phyloP scores from a whole-genome alignment of 768 basidiomycete species.

The Amanita jacksonii region DNA sequence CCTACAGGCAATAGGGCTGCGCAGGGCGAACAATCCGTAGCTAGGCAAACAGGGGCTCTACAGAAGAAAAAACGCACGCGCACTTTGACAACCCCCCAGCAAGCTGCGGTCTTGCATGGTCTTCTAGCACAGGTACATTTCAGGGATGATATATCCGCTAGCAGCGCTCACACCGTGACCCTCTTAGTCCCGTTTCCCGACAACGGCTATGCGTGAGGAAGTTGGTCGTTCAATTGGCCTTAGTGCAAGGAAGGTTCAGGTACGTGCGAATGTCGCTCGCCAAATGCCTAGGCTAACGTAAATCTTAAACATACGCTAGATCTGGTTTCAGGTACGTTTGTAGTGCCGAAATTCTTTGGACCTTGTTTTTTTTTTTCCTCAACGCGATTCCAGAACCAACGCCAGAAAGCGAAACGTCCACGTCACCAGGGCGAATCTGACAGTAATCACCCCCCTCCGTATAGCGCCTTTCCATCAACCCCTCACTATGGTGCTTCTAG shows the following conservation, averaged over 20 bases:
- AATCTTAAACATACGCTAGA: conserved; percentile 34
- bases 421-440: conserved; percentile 49
- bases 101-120: conserved; percentile 79
- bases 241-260: conserved; percentile 87
- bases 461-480: conserved; percentile 37
- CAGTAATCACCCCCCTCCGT: conserved; percentile 46
- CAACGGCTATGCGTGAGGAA: conserved; percentile 80
- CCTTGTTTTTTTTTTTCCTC: conserved; percentile 14
- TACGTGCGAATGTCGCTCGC: conserved; percentile 26
- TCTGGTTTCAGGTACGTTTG: conserved; percentile 79
- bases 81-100: conserved; percentile 80
- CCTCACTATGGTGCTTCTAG: conserved; percentile 18
- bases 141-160: background rate
- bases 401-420: conserved; percentile 78
- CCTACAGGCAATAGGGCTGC: conserved; percentile 34
- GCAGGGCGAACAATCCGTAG: conserved; percentile 43
- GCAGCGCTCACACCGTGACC: conserved; percentile 8
- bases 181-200: conserved; percentile 76
- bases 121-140: conserved; percentile 70
- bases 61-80: conserved; percentile 79
- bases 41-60: conserved; percentile 31
- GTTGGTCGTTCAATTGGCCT: conserved; percentile 83
- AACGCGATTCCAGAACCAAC: conserved; percentile 58
- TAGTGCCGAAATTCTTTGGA: conserved; percentile 12
- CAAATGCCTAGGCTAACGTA: conserved; percentile 4